Evolutionary conservation across 306 rosid genomes (phyloP).

Genomic region (Hippophae gyantsensis): DNA sequence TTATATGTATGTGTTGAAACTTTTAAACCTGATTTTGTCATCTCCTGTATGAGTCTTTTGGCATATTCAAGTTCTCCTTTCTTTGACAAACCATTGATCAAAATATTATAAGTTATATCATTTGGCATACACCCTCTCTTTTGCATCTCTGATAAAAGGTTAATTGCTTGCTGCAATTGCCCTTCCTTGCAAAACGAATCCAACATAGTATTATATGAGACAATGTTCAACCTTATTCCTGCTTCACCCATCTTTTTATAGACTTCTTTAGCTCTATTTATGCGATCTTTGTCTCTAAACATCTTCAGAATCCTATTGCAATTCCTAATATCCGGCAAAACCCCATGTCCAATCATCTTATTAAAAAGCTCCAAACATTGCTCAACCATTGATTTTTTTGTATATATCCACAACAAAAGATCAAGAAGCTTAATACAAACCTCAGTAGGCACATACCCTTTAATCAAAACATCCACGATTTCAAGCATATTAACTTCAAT

Average conservation of each 20-base stretch:
- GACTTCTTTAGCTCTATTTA: slow-evolving; percentile 33
- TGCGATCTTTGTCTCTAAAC: slow-evolving; percentile 38
- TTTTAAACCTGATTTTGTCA: slow-evolving; percentile 38
- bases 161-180: slow-evolving; percentile 41
- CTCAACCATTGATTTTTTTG: slow-evolving; percentile 42
- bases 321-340: slow-evolving; percentile 58
- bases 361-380: slow-evolving; percentile 38
- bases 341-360: slow-evolving; percentile 45
- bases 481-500: slow-evolving; percentile 26
- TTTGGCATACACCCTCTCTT: slow-evolving; percentile 34
- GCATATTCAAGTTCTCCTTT: slow-evolving; percentile 52
- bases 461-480: slow-evolving; percentile 30
- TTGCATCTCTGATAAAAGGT: slow-evolving; percentile 46
- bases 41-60: slow-evolving; percentile 35
- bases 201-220: slow-evolving; percentile 61
- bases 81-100: slow-evolving; percentile 59
- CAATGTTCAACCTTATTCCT: slow-evolving; percentile 46
- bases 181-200: slow-evolving; percentile 61
- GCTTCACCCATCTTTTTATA: slow-evolving; percentile 44
- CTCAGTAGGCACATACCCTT: slow-evolving; percentile 17
- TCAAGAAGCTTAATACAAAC: slow-evolving; percentile 47
- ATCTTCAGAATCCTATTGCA: slow-evolving; percentile 69
- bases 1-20: slow-evolving; percentile 53
- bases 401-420: slow-evolving; percentile 41
- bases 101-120: slow-evolving; percentile 49